These are phyloP conservation scores for Fusarium euwallaceae DNA, from an alignment of 2,329 filamentous ascomycete genomes.

Conservation along the genomic window DNA sequence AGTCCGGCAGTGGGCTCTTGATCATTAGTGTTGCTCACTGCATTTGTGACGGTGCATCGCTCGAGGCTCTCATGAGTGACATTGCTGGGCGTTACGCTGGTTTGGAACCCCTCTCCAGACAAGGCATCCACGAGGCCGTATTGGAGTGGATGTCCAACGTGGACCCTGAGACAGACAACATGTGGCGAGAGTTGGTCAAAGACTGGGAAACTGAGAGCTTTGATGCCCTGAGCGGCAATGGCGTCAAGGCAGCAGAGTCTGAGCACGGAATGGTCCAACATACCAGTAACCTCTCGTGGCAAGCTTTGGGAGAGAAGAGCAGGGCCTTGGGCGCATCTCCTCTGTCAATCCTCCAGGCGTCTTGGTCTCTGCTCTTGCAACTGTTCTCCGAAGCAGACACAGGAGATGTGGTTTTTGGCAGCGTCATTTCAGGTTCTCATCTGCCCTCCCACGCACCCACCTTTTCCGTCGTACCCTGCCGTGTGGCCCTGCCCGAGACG, in stretches of 20 bases:
- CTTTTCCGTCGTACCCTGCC: conserved; percentile 26
- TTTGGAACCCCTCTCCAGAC: neutral
- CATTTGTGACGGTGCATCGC: conserved; percentile 23
- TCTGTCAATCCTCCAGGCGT: neutral
- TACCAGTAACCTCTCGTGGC: neutral
- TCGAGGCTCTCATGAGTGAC: conserved; percentile 20
- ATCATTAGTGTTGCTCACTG: conserved; percentile 23
- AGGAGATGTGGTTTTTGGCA: conserved; percentile 9
- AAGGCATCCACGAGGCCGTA: neutral
- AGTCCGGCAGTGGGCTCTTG: neutral
- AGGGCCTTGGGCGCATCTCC: conserved; percentile 16
- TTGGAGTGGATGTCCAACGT: conserved; percentile 2
- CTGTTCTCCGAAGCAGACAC: conserved; percentile 21
- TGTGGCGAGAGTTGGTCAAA: conserved; percentile 11
- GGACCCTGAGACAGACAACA: neutral
- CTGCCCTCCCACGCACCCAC: conserved; percentile 12
- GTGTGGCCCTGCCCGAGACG: neutral
- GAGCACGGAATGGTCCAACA: conserved; percentile 16
- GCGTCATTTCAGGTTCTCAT: conserved; percentile 12
- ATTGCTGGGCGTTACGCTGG: conserved; percentile 2
- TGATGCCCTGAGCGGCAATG: conserved; percentile 23
- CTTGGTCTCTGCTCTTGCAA: conserved; percentile 23
- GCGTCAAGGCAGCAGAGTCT: neutral
- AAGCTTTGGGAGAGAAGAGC: conserved; percentile 5
- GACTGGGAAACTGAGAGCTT: conserved; percentile 16